phyloP scores from a whole-genome alignment of 2,329 filamentous ascomycete genomes.

The Diplodia seriata region DNA sequence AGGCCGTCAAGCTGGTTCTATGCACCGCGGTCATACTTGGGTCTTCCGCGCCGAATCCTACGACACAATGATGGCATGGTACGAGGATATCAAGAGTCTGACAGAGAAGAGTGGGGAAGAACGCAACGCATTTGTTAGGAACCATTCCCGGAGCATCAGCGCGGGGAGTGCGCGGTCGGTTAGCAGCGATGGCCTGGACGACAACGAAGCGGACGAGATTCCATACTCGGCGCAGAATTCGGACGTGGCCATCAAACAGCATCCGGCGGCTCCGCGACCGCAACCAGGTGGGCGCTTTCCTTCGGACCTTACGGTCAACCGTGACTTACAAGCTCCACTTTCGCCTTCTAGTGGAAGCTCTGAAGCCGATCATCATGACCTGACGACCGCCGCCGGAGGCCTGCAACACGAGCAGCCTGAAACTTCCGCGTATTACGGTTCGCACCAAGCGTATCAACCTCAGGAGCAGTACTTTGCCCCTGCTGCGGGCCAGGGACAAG shows the following conservation, averaged over 20 bases:
- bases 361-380: slow-evolving; percentile 65
- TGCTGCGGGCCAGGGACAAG: slow-evolving; percentile 33
- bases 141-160: slow-evolving; percentile 79
- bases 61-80: slow-evolving; percentile 98
- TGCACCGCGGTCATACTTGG: slow-evolving; percentile 82
- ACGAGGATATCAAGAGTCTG: slow-evolving; percentile 87
- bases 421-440: slow-evolving; percentile 37
- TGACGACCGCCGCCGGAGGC: slow-evolving; percentile 65
- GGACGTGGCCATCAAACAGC: slow-evolving; percentile 44
- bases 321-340: slow-evolving; percentile 79
- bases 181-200: slow-evolving; percentile 78
- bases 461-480: slow-evolving; percentile 28
- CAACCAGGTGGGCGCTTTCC: slow-evolving; percentile 96
- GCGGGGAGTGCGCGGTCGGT: slow-evolving; percentile 64
- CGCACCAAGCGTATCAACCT: slow-evolving; percentile 4
- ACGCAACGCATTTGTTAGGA: slow-evolving; percentile 83
- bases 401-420: slow-evolving; percentile 49
- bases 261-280: slow-evolving; percentile 68
- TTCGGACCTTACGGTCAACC: slow-evolving; percentile 87
- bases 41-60: slow-evolving; percentile 73
- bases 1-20: slow-evolving; percentile 87
- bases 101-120: slow-evolving; percentile 90
- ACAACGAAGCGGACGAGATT: slow-evolving; percentile 59
- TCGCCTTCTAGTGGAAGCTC: slow-evolving; percentile 85
- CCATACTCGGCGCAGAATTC: slow-evolving; percentile 69